Base-by-base conservation (phyloP, 2,329 filamentous ascomycete genomes). In the Tolypocladium inflatum region DNA sequence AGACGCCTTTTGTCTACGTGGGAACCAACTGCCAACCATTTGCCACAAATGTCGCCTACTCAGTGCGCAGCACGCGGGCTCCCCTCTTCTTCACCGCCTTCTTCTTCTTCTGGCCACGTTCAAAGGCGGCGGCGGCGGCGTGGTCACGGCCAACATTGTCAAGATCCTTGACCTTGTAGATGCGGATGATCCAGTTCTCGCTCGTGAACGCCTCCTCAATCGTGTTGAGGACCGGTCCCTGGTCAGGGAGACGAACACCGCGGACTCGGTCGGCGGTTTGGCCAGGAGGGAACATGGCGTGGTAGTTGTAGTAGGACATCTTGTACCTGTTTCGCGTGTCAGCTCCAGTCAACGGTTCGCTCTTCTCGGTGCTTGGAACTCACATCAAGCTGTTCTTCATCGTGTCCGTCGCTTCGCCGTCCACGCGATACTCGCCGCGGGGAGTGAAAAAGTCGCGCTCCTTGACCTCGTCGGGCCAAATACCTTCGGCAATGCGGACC, bases 301-400 rank as follows among this genome's bases (percentile, higher is more conserved):
- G 84, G 80, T 90, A 99, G 82, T 97, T 97, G 84, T 99, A 90
- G 83, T 99, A 99, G 26, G 91, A 97, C 92, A 99, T 97, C 83
- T 99, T 99, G 85, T 99, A 99, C 91, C 92, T 96, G 64, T 63
- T 37, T 37, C 42, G 7, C 13, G 33, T 55, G 67, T 74, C 61
- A 73, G 70, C 50, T 37, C 21, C 58, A 42, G 54, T 19, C 26
- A 21, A 21, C 21, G 15, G 13, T 37, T 23, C 35, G 15, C 39
- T 13, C 21, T 15, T 23, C 6, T n/a, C 42, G 23, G n/a, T n/a
- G 10, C n/a, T 6, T 39, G 19, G 35, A 56, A 78, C 90, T 82
- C 82, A 95, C 93, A 97, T 97, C 81, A 99, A 83, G 76, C 92
- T 97, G 84, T 99, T 96, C 80, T 90, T 94, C 94, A 99, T 99